These are phyloP conservation scores for Cutaneotrichosporon spelunceum DNA, from an alignment of 1,284 basidiomycete genomes.

Conservation along the genomic window DNA sequence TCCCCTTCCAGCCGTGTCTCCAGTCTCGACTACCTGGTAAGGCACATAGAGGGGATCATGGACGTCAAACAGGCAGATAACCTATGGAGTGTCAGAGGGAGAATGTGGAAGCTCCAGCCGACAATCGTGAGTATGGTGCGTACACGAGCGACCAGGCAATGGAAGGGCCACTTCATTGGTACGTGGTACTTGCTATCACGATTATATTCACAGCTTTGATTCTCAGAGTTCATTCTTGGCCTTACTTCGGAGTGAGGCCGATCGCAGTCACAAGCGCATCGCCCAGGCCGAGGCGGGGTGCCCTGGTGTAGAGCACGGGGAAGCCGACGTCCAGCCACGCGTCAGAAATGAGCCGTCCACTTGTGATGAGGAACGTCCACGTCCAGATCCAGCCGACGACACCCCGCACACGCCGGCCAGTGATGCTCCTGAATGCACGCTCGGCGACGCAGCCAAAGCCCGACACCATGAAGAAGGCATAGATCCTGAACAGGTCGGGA, in stretches of 20 bases:
- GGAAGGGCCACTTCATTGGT: neutral
- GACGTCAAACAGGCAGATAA: neutral
- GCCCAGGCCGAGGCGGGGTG: neutral
- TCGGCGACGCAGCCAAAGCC: constrained; percentile 38
- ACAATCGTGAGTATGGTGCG: too few species aligned
- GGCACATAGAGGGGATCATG: neutral
- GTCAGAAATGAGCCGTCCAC: constrained; percentile 24
- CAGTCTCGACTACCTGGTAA: neutral
- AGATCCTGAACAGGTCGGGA: constrained; percentile 29
- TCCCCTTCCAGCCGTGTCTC: neutral
- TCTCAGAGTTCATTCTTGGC: neutral
- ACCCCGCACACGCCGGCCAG: constrained; percentile 39
- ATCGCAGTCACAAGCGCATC: neutral
- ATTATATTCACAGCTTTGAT: neutral
- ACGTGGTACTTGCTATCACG: neutral
- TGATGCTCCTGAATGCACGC: constrained; percentile 35
- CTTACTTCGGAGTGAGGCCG: neutral
- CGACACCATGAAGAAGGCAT: constrained; percentile 35
- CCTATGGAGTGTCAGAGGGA: neutral
- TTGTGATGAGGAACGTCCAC: constrained; percentile 30
- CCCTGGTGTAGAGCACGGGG: neutral
- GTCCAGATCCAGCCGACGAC: constrained; percentile 39
- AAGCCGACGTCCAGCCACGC: constrained; percentile 35
- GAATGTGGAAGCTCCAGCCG: too few species aligned
- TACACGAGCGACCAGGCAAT: neutral